Percentiles rank a stretch among this genome's conserved stretches.
phyloP scores from a whole-genome alignment of 225 moss, liverwort and hornwort genomes.

The Polytrichum commune region DNA sequence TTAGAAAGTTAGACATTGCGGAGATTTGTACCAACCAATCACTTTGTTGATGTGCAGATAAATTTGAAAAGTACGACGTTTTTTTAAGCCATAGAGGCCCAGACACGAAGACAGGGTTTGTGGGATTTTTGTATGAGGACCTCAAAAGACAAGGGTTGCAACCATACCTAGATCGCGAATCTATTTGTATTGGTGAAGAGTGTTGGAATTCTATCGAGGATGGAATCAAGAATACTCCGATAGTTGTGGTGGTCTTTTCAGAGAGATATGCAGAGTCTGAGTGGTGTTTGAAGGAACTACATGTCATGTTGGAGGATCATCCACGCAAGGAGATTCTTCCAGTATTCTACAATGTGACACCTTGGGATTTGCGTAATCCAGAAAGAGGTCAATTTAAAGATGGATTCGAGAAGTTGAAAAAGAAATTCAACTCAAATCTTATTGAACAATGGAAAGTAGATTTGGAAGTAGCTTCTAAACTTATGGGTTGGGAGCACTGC shows the following conservation, averaged over 20 bases:
- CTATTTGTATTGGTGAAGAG: background rate
- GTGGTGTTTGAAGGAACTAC: conserved; percentile 4
- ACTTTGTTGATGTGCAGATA: too few species aligned
- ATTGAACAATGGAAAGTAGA: background rate
- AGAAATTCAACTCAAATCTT: background rate
- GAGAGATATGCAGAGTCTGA: background rate
- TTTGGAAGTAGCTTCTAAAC: background rate
- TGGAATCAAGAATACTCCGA: background rate
- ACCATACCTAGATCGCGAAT: background rate
- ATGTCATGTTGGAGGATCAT: background rate
- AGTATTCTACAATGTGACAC: conserved; percentile 1
- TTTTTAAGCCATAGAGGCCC: background rate
- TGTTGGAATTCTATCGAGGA: background rate
- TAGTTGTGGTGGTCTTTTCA: background rate
- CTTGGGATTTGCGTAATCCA: background rate
- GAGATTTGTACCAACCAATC: too few species aligned
- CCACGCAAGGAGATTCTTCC: background rate
- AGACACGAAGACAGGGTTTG: background rate
- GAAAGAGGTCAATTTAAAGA: background rate
- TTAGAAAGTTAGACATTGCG: too few species aligned
- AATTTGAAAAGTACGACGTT: background rate
- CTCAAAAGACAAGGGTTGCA: background rate
- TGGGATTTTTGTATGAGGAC: background rate
- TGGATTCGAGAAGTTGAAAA: background rate
- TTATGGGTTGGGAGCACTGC: conserved; percentile 1